Percentiles rank a stretch among this genome's conserved stretches.
Conservation (phyloP, 495 filamentous ascomycete species). For the Penicillium maclennaniae region DNA sequence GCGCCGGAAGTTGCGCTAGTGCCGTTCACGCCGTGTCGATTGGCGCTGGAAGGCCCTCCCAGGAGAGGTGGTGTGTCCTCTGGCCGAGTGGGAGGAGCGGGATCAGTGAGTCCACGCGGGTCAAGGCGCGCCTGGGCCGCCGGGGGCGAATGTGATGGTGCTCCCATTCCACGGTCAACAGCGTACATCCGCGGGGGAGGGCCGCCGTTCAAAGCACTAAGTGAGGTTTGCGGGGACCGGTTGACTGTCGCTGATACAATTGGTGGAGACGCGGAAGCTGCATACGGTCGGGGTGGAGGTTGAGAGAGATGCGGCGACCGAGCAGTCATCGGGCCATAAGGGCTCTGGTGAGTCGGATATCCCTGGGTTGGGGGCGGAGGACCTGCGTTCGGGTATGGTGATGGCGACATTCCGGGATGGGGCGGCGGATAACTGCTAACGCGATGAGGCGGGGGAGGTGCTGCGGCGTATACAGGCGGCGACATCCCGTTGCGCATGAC, state of each 20-base stretch:
- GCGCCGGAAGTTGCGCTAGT: conserved; percentile 44
- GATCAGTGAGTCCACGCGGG: conserved; percentile 32
- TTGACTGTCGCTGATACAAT: conserved; percentile 40
- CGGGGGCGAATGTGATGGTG: conserved; percentile 37
- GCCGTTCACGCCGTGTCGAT: conserved; percentile 36
- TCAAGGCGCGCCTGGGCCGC: conserved; percentile 33
- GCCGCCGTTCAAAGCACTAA: conserved; percentile 37
- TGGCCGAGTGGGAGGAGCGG: conserved; percentile 30
- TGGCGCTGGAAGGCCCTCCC: conserved; percentile 22
- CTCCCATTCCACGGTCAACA: conserved; percentile 33
- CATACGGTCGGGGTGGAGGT: conserved; percentile 34
- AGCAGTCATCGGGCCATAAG: conserved; percentile 36
- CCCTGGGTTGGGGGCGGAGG: conserved; percentile 39
- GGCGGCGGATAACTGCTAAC: conserved; percentile 32
- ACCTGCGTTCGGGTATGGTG: conserved; percentile 29
- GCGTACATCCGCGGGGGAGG: conserved; percentile 36
- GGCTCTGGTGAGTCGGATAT: conserved; percentile 40
- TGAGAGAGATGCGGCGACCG: conserved; percentile 42
- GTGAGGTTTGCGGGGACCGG: conserved; percentile 39
- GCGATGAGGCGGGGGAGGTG: conserved; percentile 22
- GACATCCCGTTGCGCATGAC: conserved; percentile 38
- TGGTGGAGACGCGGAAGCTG: conserved; percentile 47
- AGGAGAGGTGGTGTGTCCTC: conserved; percentile 32
- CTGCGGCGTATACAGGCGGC: conserved; percentile 27
- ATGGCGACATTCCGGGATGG: conserved; percentile 18